phyloP scores from a whole-genome alignment of 805 yeast species.

The Teunomyces lycoperdinae region DNA sequence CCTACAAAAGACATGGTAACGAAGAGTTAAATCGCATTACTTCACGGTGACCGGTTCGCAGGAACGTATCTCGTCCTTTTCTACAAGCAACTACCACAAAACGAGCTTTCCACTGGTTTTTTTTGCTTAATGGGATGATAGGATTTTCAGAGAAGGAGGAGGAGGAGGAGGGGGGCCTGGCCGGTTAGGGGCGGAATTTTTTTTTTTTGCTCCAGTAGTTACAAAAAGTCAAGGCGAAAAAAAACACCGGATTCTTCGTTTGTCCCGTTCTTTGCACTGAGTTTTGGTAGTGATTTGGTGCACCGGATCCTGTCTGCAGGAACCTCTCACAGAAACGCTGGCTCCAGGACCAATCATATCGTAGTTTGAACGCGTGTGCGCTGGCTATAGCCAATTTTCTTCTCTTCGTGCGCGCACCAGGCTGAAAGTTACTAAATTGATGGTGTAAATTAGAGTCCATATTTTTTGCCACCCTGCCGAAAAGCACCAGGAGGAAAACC shows the following conservation, averaged over 20 bases:
- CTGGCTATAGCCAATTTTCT: not conserved
- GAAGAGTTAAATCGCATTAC: not conserved
- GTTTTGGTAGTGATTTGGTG: not conserved
- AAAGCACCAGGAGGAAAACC: not conserved
- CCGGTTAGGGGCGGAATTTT: not conserved
- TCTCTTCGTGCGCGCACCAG: not conserved
- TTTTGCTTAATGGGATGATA: not conserved
- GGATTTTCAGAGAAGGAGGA: not conserved
- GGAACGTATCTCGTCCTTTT: too few relatives aligned
- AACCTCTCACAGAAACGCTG: not conserved
- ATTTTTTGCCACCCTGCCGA: not conserved
- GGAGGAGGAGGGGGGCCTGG: not conserved
- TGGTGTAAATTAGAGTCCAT: not conserved
- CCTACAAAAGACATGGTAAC: not conserved
- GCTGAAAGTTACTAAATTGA: not conserved
- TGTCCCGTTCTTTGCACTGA: constrained; percentile 12
- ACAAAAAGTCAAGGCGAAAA: not conserved
- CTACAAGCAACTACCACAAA: too few relatives aligned
- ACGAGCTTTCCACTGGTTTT: not conserved
- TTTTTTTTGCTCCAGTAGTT: not conserved
- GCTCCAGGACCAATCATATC: not conserved
- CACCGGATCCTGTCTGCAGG: not conserved
- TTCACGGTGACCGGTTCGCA: too few relatives aligned
- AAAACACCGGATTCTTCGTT: constrained; percentile 16
- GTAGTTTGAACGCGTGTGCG: constrained; percentile 3